These are phyloP conservation scores for Pachysandra terminalis DNA, from an alignment of 164 flowering plant species.

Conservation along the genomic window DNA sequence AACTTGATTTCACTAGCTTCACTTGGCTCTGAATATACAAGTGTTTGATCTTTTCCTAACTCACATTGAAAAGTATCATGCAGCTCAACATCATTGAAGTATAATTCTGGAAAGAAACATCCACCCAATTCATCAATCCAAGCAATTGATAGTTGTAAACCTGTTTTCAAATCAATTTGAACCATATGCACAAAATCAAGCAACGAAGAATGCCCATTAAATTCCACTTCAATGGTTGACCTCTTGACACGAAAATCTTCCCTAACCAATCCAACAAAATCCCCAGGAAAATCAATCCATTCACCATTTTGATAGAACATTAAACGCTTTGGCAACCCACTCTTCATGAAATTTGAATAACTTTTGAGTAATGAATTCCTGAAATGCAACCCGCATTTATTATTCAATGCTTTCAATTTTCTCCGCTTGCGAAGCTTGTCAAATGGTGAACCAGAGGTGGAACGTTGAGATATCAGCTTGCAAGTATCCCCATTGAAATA, in stretches of 20 bases:
- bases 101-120: constrained; percentile 78
- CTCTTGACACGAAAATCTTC: constrained; percentile 52
- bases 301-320: constrained; percentile 60
- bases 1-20: constrained; percentile 54
- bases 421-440: constrained; percentile 41
- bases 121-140: constrained; percentile 83
- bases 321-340: constrained; percentile 56
- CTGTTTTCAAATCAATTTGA: constrained; percentile 52
- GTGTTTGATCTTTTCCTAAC: constrained; percentile 17
- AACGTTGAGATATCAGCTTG: constrained; percentile 16
- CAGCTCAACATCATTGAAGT: constrained; percentile 24
- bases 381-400: constrained; percentile 19
- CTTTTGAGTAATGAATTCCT: constrained; percentile 39
- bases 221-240: constrained; percentile 49
- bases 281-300: constrained; percentile 67
- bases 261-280: constrained; percentile 33
- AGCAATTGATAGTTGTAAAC: constrained; percentile 58
- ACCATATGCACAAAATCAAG: constrained; percentile 75
- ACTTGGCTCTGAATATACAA: constrained; percentile 21
- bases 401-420: constrained; percentile 40
- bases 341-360: constrained; percentile 63
- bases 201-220: constrained; percentile 37
- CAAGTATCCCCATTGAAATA: constrained; percentile 25
- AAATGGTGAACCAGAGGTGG: constrained; percentile 16
- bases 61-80: constrained; percentile 19